Evolutionary conservation across 345 rosid genomes (phyloP), one percentile per base, ranked within the genome.

Genomic region (Citrus trifoliata): DNA sequence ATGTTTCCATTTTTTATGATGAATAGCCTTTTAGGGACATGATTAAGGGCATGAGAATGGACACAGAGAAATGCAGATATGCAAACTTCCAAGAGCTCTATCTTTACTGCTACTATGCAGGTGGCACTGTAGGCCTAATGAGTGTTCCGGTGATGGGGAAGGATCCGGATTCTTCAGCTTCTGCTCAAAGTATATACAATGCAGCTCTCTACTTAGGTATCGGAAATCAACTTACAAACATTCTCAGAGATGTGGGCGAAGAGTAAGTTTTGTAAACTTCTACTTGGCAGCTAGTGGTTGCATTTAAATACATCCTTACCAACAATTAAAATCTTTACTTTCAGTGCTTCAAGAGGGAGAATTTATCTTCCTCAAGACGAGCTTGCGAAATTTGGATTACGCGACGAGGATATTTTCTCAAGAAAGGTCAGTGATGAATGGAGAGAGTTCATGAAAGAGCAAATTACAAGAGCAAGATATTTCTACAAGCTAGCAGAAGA

Each of bases 11-110:
- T 46, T 46, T 46, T 46, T 46, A 46, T 46, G 18, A 46, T 12
- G 51, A 10, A 61, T 82, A 91, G 95, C 90, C 93, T 13, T 91
- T 89, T 64, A 82, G 75, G 76, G 95, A 89, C 88, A 89, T 91
- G 93, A 76, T 88, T 33, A 87, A 91, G 38, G 91, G 93, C 2
- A 88, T 89, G 93, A 83, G 92, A 80, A 88, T 91, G 95, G 93
- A 91, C 66, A 79, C 85, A 9, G 75, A 60, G 25, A 89, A 85
- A 74, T 71, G 76, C 25, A 76, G 88, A 14, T 91, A 89, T 46
- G 33, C 83, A 65, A 87, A 82, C 64, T 91, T 89, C 37, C 80
- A 80, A 51, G 90, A 91, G 82, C 92, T 91, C 46, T 89, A 88
- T 42, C 83, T 80, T 21, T 87, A 89, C 76, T 88, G 89, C 83